A percentile compares a stretch with the other conserved stretches of the same genome.
phyloP scores from a whole-genome alignment of 257 asterid species.

The Solanum tacnaense region DNA sequence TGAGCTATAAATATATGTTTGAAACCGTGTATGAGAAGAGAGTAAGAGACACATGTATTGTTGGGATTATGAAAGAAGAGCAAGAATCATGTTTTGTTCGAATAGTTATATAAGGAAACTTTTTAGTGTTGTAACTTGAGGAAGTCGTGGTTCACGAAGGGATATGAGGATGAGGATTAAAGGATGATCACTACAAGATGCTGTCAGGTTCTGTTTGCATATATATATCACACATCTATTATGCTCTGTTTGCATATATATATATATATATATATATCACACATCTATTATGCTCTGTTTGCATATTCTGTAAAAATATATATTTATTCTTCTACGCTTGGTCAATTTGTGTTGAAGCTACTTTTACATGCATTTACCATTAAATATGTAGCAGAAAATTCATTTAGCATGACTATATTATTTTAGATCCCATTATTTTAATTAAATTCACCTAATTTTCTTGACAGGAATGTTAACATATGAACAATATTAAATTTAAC shows the following conservation, averaged over 20 bases:
- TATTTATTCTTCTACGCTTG: not conserved
- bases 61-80: too few relatives aligned
- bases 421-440: not conserved
- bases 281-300: not conserved
- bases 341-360: not conserved
- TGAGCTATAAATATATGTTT: too few relatives aligned
- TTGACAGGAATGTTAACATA: not conserved
- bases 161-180: not conserved
- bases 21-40: too few relatives aligned
- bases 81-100: too few relatives aligned
- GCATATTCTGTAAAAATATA: not conserved
- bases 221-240: too few relatives aligned
- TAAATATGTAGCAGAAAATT: not conserved
- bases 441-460: not conserved
- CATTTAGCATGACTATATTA: not conserved
- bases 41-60: too few relatives aligned
- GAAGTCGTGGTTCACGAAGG: not conserved
- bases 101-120: too few relatives aligned
- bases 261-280: not conserved
- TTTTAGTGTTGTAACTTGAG: not conserved
- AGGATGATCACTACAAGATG: not conserved
- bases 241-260: too few relatives aligned
- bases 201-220: not conserved
- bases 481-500: not conserved
- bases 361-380: not conserved